Conservation (phyloP, 352 stramenopile species). For the Pythium pyrilobum region DNA sequence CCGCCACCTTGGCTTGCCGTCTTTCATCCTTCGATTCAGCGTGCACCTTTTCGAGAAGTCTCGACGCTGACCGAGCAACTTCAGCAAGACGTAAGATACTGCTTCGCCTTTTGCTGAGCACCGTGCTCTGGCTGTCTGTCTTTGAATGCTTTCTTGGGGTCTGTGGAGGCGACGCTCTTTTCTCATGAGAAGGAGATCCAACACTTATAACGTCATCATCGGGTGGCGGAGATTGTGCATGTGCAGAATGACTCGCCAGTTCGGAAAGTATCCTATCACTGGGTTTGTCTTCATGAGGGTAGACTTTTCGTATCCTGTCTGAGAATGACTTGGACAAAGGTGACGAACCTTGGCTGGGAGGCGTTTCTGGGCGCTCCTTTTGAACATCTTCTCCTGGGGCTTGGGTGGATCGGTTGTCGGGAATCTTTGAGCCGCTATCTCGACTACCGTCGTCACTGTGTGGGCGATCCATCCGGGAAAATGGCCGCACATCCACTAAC, state of each 20-base stretch:
- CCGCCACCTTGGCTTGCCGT: slow-evolving; percentile 35
- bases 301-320: not conserved
- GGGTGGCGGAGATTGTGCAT: not conserved
- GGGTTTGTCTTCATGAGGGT: not conserved
- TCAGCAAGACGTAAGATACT: slow-evolving; percentile 25
- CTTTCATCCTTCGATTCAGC: slow-evolving; percentile 30
- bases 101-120: slow-evolving; percentile 11
- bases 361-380: too few relatives aligned
- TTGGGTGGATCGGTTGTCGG: too few relatives aligned
- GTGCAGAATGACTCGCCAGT: too few relatives aligned
- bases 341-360: too few relatives aligned
- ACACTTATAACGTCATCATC: too few relatives aligned
- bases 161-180: not conserved
- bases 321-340: too few relatives aligned
- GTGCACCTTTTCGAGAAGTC: slow-evolving; percentile 35
- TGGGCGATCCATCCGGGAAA: not conserved
- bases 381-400: too few relatives aligned
- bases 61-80: slow-evolving; percentile 29
- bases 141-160: not conserved
- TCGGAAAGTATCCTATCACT: too few relatives aligned
- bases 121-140: not conserved
- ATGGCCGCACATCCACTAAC: slow-evolving; percentile 1
- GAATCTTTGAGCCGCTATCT: too few relatives aligned
- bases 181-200: too few relatives aligned
- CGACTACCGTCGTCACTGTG: not conserved